Percentiles rank a stretch among this genome's conserved stretches.
Conservation (phyloP, 2,329 filamentous ascomycete genomes). For the Penicillium psychrosexuale region DNA sequence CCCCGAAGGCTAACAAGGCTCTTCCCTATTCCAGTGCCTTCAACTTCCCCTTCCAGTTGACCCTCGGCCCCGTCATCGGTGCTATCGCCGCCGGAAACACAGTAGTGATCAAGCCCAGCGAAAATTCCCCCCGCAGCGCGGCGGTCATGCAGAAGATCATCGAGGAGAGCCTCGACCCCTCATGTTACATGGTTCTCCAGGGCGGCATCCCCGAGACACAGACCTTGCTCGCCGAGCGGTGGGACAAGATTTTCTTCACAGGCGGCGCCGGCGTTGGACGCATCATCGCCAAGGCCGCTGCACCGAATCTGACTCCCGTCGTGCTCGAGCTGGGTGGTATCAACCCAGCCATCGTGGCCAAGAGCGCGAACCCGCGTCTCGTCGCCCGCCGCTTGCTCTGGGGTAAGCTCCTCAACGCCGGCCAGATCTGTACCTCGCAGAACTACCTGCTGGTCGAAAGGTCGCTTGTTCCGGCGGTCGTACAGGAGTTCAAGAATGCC, state of each 20-base stretch:
- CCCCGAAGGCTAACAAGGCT: slow-evolving; percentile 1
- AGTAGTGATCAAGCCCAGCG: slow-evolving; percentile 85
- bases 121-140: slow-evolving; percentile 71
- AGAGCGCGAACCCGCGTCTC: slow-evolving; percentile 72
- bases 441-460: slow-evolving; percentile 88
- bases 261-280: slow-evolving; percentile 75
- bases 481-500: slow-evolving; percentile 69
- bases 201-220: slow-evolving; percentile 78
- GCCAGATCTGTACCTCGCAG: slow-evolving; percentile 88
- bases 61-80: slow-evolving; percentile 74
- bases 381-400: slow-evolving; percentile 83
- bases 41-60: slow-evolving; percentile 88
- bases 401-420: slow-evolving; percentile 82
- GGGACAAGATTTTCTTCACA: slow-evolving; percentile 98
- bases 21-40: slow-evolving; percentile 57
- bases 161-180: slow-evolving; percentile 70
- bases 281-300: slow-evolving; percentile 86
- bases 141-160: slow-evolving; percentile 77
- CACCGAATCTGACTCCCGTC: slow-evolving; percentile 81
- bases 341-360: slow-evolving; percentile 90
- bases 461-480: slow-evolving; percentile 66
- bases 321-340: slow-evolving; percentile 84
- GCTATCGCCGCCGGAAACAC: slow-evolving; percentile 92
- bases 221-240: slow-evolving; percentile 79
- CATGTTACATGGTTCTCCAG: slow-evolving; percentile 74